Conservation (phyloP, 345 rosid genomes). For the Aurinia saxatilis region DNA sequence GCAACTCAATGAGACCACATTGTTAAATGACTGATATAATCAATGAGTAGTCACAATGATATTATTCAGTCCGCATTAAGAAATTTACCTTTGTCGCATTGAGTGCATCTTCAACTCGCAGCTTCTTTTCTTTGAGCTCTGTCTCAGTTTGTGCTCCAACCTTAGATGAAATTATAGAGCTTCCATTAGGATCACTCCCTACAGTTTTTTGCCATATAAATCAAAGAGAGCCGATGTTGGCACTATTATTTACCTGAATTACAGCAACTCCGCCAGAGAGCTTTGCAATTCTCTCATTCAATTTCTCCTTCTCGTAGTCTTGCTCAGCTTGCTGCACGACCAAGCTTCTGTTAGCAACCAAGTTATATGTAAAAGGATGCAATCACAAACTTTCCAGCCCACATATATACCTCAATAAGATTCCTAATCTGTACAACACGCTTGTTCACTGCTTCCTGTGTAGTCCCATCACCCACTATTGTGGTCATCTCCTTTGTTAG, state of each 20-base stretch:
- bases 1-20: not conserved
- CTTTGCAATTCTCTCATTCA: constrained; percentile 93
- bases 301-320: constrained; percentile 84
- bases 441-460: constrained; percentile 88
- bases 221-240: not conserved
- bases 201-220: not conserved
- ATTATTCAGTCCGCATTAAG: not conserved
- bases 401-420: constrained; percentile 63
- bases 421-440: constrained; percentile 86
- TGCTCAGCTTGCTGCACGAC: constrained; percentile 62
- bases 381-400: constrained; percentile 30
- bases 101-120: constrained; percentile 95
- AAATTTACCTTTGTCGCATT: constrained; percentile 82
- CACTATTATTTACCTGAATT: constrained; percentile 46
- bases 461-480: constrained; percentile 96
- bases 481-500: constrained; percentile 89
- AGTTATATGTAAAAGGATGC: not conserved
- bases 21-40: not conserved
- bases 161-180: constrained; percentile 20
- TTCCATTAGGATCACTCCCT: not conserved
- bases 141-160: constrained; percentile 85
- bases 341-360: not conserved
- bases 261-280: constrained; percentile 88
- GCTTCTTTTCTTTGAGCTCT: constrained; percentile 90
- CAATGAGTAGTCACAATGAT: not conserved